Conservation (phyloP, 2,329 filamentous ascomycete species). For the Trichoderma endophyticum region DNA sequence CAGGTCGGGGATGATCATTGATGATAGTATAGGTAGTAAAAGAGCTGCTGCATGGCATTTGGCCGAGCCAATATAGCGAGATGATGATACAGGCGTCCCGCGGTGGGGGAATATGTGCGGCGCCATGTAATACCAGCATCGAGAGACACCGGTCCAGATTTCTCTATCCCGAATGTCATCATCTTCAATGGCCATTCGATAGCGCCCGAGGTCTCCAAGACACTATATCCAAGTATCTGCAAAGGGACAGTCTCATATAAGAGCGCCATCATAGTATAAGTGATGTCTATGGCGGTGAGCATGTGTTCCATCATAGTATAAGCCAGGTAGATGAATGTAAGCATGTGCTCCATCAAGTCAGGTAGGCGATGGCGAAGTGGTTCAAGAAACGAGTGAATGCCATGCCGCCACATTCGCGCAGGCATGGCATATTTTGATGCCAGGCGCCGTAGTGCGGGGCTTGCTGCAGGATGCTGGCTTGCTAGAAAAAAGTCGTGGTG, state of each 20-base stretch:
- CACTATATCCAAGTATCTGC: slow-evolving; percentile 91
- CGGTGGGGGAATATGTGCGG: slow-evolving; percentile 72
- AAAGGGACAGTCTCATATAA: slow-evolving; percentile 84
- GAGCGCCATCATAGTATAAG: slow-evolving; percentile 84
- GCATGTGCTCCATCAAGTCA: slow-evolving; percentile 77
- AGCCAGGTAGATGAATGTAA: slow-evolving; percentile 80
- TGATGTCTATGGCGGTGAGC: no score
- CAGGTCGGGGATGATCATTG: slow-evolving; percentile 54
- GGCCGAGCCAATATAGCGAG: slow-evolving; percentile 74
- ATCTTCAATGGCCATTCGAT: slow-evolving; percentile 71
- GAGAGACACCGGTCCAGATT: slow-evolving; percentile 74
- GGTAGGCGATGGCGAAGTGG: slow-evolving; percentile 71
- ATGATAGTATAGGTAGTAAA: slow-evolving; percentile 51
- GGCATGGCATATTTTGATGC: slow-evolving; percentile 86
- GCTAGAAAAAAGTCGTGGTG: slow-evolving; percentile 83
- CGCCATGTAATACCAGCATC: slow-evolving; percentile 80
- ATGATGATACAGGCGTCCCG: slow-evolving; percentile 83
- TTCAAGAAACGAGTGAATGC: slow-evolving; percentile 80
- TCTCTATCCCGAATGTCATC: slow-evolving; percentile 71
- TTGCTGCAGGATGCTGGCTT: slow-evolving; percentile 77
- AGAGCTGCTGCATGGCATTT: slow-evolving; percentile 67
- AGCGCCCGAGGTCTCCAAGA: slow-evolving; percentile 74
- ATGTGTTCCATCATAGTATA: slow-evolving; percentile 93
- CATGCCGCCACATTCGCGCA: slow-evolving; percentile 86
- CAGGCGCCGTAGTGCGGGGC: slow-evolving; percentile 60